phyloP scores from a whole-genome alignment of 1,284 basidiomycete genomes.

The Phenoliferia sp. region DNA sequence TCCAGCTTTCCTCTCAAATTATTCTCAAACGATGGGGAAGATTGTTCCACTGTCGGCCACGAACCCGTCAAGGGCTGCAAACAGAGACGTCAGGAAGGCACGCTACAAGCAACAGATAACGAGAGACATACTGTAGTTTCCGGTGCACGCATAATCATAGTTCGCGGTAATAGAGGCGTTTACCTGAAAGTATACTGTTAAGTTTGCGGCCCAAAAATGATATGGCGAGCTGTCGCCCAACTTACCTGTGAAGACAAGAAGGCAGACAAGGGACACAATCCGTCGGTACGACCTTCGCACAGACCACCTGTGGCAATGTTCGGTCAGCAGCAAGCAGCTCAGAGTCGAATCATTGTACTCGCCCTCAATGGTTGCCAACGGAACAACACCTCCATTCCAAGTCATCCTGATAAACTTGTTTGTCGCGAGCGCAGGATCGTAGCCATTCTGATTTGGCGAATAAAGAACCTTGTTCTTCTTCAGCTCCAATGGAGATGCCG shows the following conservation, averaged over 20 bases:
- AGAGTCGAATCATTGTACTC: too few species aligned
- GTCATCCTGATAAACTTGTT: not conserved
- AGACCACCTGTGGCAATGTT: not conserved
- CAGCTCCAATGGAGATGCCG: not conserved
- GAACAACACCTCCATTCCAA: not conserved
- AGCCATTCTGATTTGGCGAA: not conserved
- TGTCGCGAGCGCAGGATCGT: not conserved
- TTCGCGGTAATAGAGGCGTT: not conserved
- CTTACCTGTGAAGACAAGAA: not conserved
- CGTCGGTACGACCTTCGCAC: not conserved
- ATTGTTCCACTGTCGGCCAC: too few species aligned
- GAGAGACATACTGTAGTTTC: too few species aligned
- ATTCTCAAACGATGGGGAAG: too few species aligned
- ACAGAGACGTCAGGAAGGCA: too few species aligned
- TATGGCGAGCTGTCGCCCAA: too few species aligned
- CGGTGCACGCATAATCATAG: not conserved
- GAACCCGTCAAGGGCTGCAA: too few species aligned
- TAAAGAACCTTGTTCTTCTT: not conserved
- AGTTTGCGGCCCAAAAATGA: too few species aligned
- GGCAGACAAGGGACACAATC: not conserved
- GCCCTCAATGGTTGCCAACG: not conserved
- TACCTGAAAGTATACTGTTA: not conserved
- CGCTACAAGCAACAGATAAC: too few species aligned
- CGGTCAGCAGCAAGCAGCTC: too few species aligned
- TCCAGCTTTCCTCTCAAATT: too few species aligned